Evolutionary conservation across 345 rosid species (phyloP).

Genomic region (Aquilaria malaccensis): DNA sequence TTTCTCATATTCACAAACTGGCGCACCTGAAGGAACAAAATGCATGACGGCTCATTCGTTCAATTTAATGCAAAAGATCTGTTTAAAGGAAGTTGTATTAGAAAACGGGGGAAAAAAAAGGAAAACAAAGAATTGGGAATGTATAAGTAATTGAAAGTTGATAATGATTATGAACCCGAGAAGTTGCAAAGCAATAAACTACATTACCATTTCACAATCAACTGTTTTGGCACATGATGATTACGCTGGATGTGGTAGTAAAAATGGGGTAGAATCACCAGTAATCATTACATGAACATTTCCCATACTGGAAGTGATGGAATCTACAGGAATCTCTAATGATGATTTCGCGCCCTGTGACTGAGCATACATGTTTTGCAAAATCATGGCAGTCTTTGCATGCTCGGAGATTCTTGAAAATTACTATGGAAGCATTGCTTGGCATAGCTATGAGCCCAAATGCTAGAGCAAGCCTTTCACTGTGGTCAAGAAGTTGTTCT

Average conservation of each 20-base stretch:
- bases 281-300: constrained; percentile 72
- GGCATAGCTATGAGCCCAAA: constrained; percentile 52
- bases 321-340: constrained; percentile 62
- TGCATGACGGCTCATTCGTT: constrained; percentile 72
- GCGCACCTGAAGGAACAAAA: constrained; percentile 58
- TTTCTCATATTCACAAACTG: constrained; percentile 53
- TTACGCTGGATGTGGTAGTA: not conserved
- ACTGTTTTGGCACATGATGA: too few species aligned
- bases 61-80: constrained; percentile 46
- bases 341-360: constrained; percentile 41
- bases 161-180: too few species aligned
- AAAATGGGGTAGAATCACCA: constrained; percentile 34
- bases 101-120: not conserved
- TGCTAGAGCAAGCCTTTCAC: constrained; percentile 76
- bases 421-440: constrained; percentile 33
- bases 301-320: constrained; percentile 58
- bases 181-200: too few species aligned
- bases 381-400: constrained; percentile 73
- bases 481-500: constrained; percentile 55
- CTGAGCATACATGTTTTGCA: constrained; percentile 49
- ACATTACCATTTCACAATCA: too few species aligned
- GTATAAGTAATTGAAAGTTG: too few species aligned
- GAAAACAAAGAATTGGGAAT: too few species aligned
- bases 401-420: constrained; percentile 73
- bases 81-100: not conserved